Evolutionary conservation across 2,329 filamentous ascomycete species (phyloP).

Genomic region (Chaetomiaceae sp.): DNA sequence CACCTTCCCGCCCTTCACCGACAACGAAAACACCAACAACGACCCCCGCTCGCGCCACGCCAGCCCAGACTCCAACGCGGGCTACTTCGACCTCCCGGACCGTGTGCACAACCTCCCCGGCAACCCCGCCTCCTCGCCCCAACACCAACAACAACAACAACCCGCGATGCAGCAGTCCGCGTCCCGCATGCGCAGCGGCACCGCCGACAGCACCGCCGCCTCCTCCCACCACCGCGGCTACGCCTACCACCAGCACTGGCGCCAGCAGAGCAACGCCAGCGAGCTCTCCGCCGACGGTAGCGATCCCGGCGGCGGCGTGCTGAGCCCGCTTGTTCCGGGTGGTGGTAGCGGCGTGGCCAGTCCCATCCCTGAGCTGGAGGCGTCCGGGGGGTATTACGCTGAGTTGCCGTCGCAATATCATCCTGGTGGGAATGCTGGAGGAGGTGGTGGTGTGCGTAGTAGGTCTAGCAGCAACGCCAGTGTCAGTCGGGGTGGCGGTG

Average conservation of each 20-base stretch:
- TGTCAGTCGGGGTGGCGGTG: conserved; percentile 19
- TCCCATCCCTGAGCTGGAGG: conserved; percentile 27
- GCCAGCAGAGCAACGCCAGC: conserved; percentile 40
- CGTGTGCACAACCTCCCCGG: conserved; percentile 15
- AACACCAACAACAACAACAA: conserved; percentile 4
- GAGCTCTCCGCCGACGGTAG: conserved; percentile 34
- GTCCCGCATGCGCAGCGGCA: conserved; percentile 26
- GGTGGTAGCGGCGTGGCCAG: background rate
- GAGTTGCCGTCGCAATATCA: too few species aligned
- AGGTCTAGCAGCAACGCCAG: conserved; percentile 27
- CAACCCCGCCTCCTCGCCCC: background rate
- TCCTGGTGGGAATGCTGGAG: too few species aligned
- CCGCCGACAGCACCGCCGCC: conserved; percentile 33
- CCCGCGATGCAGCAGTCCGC: conserved; percentile 11
- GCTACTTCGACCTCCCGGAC: conserved; percentile 23
- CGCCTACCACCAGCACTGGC: conserved; percentile 31
- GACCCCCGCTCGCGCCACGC: conserved; percentile 13
- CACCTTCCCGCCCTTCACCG: conserved; percentile 8
- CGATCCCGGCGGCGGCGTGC: conserved; percentile 20
- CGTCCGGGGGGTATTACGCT: background rate
- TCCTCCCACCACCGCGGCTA: conserved; percentile 14
- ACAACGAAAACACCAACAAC: too few species aligned
- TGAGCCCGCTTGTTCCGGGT: background rate
- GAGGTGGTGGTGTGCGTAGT: conserved; percentile 13
- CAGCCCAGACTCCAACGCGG: conserved; percentile 26